Percentiles rank a stretch among this genome's conserved stretches.
These are phyloP conservation scores for Diaporthe humulicola DNA, from an alignment of 2,329 filamentous ascomycete genomes.

Conservation along the genomic window DNA sequence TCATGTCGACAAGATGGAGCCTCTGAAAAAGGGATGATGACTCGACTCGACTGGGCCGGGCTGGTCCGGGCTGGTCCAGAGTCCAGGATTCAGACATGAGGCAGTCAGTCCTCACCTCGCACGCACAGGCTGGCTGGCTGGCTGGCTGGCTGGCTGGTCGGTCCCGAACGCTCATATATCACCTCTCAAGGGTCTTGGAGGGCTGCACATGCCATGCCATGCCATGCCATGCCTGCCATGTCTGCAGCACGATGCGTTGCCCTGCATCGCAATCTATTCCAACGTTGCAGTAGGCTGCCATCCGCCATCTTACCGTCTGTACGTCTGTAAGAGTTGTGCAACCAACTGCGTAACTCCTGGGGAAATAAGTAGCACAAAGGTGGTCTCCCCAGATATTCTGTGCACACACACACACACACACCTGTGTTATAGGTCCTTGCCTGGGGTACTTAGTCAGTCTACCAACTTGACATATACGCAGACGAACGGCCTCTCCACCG, in stretches of 20 bases:
- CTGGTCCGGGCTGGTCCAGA: neutral
- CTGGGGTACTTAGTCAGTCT: no score
- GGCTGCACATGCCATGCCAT: slow-evolving; percentile 11
- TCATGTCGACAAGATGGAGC: neutral
- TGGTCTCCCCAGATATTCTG: neutral
- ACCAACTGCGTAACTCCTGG: neutral
- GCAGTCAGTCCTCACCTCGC: neutral
- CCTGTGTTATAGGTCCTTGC: neutral
- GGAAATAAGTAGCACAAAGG: neutral
- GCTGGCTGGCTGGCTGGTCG: no score
- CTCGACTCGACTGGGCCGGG: neutral
- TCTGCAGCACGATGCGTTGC: slow-evolving; percentile 20
- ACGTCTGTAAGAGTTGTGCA: neutral
- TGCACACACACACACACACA: neutral
- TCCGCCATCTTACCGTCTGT: neutral
- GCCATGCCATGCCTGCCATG: slow-evolving; percentile 8
- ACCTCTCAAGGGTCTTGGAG: neutral
- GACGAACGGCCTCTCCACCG: neutral
- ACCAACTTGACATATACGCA: neutral
- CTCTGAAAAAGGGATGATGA: neutral
- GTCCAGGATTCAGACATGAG: no score
- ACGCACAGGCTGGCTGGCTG: no score
- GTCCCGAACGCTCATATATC: slow-evolving; percentile 7
- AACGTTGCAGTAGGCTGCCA: slow-evolving; percentile 24
- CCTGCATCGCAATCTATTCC: slow-evolving; percentile 30